phyloP scores from a whole-genome alignment of 1,139 yeast genomes.

The Blastobotrys proliferans region DNA sequence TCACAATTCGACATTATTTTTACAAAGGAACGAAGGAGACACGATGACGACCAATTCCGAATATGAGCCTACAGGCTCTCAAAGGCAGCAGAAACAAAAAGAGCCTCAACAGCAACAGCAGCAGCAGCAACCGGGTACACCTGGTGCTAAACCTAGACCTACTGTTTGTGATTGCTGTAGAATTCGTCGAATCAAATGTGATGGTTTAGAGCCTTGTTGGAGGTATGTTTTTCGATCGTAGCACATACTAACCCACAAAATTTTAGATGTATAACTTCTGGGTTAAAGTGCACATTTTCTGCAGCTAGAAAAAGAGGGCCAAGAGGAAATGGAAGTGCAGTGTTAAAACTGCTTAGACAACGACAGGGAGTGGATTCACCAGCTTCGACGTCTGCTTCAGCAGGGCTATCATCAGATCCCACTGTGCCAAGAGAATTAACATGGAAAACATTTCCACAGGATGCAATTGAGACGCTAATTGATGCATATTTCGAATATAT shows the following conservation, averaged over 20 bases:
- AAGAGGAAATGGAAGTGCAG: constrained; percentile 14
- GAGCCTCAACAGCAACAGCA: too few relatives aligned
- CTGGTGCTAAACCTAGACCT: constrained; percentile 4
- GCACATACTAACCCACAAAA: background rate
- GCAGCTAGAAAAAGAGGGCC: constrained; percentile 15
- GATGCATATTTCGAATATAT: constrained; percentile 18
- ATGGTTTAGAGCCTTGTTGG: constrained; percentile 17
- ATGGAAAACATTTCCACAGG: constrained; percentile 12
- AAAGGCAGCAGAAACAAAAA: too few relatives aligned
- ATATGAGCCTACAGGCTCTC: too few relatives aligned
- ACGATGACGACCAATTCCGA: too few relatives aligned
- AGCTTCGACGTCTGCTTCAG: background rate
- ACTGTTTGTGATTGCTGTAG: constrained; percentile 17
- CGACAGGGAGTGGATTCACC: constrained; percentile 9
- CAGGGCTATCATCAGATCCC: too few relatives aligned
- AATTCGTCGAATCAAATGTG: constrained; percentile 16
- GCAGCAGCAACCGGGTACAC: background rate
- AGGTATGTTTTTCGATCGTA: constrained; percentile 3
- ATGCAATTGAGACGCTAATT: constrained; percentile 8
- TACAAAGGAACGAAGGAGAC: too few relatives aligned
- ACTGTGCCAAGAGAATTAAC: too few relatives aligned
- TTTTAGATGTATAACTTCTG: constrained; percentile 15
- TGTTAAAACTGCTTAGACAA: constrained; percentile 12
- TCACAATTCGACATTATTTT: too few relatives aligned
- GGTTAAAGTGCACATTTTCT: constrained; percentile 15